Base-by-base conservation (phyloP, 2,329 filamentous ascomycete species). In the Aspergillus tubingensis region DNA sequence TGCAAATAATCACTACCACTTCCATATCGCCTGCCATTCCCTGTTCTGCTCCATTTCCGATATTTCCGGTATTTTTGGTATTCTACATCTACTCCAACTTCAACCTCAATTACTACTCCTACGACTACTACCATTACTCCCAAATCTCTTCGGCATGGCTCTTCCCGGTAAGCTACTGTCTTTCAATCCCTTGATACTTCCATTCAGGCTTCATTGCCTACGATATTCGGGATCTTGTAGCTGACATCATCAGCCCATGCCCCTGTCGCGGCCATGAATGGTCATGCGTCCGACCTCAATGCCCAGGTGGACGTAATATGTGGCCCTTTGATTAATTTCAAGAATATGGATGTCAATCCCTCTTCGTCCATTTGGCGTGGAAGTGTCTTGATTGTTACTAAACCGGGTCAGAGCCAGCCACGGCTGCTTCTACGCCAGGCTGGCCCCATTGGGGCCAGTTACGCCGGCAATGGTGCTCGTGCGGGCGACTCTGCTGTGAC, bases 321-420 rank as follows among this genome's bases (percentile, higher is more conserved):
- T 74, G 74, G 81, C 67, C 76, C 85, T 71, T 69, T 82, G 23
- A 72, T 82, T 64, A 81, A 82, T 64, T 77, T 80, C 73, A 71
- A 82, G 76, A 72, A 76, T 77, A 74, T 81, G 80, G 69, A 74
- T 57, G 68, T 74, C 51, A 66, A 74, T 41, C 62, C 63, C 10
- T 62, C 70, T 25, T 65, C 72, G 1, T 66, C 74, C 10, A 68
- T 70, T 50, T 98, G 94, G 93, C 82, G 91, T 68, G 93, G 94
- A 60, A 96, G 92, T 74, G 90, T 96, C 7, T 80, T 97, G 68
- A 80, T 97, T 53, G 92, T 97, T 55, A 90, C 89, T 15, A 87
- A 84, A 54, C 90, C 92, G 4, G 90, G 90, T 23, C 87, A 85
- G 70, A 79, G 81, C 19, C 83, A 86, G 63, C 82, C 84, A 1